Evolutionary conservation across 1,284 basidiomycete genomes (phyloP), one percentile per base, ranked within the genome.

Genomic region (Apiotrichum sp.): DNA sequence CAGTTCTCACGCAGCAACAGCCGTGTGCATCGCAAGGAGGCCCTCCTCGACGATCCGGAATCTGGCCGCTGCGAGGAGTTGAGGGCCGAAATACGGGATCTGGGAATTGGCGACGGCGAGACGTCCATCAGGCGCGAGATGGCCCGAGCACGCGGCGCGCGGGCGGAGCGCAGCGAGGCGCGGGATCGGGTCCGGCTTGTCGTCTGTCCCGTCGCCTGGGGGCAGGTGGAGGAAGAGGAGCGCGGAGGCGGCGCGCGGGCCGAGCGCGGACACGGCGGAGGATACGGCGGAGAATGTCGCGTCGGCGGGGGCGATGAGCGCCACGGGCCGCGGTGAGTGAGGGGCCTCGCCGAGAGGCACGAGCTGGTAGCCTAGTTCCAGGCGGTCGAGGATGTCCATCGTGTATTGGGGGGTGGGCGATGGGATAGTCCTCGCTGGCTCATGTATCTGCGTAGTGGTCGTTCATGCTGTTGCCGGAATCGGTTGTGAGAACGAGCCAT

Each of bases 11-110:
- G 29, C 48, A 6, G 14, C 39, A 31, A 50, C 8, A 6, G 39
- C 48, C 6, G 48, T 50, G 29, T 50, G 48, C 13, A 32, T 50
- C 11, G 48, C 48, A 9, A 33, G 14, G 38, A 50, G 38, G 3
- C n/a, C 48, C 29, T 50, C 31, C 48, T 50, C 48, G 3, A 50
- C 48, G 14, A 50, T 36, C 29, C 39, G 38, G 31, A 40, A 50
- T 13, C 34, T 50, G 31, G 48, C 48, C 1, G 48, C 38, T 6
- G 48, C 48, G 35, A 50, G 31, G 14, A 34, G 10, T 7, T 50
- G 29, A 1, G 22, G 7, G 32, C 48, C 48, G 32, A 50, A 35
- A 22, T 50, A 50, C 29, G 35, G 31, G 11, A 50, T 39, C 13
- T 36, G 38, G 39, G 14, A 14, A 4, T 40, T 36, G 4, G 36